phyloP scores from a whole-genome alignment of 768 basidiomycete species.

The Rhodotorula diobovata region DNA sequence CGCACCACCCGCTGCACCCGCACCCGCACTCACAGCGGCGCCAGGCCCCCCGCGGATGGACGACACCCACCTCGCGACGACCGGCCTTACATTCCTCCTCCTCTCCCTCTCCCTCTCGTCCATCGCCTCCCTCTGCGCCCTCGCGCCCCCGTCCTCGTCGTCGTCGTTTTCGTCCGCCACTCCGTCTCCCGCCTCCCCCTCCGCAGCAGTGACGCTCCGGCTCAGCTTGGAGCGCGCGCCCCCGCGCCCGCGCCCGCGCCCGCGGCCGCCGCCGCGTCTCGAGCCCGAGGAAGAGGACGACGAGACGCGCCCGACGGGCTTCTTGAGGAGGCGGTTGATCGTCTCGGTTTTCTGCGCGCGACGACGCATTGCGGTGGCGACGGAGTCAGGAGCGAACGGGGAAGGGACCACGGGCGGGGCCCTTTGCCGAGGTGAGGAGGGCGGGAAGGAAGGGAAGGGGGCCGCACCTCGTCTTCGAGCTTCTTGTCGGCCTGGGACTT shows the following conservation, averaged over 20 bases:
- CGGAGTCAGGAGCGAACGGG: too few relatives aligned
- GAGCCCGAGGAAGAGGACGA: neutral
- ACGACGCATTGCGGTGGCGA: too few relatives aligned
- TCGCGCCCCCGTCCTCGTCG: neutral
- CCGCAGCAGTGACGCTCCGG: conserved; percentile 21
- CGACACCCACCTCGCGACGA: conserved; percentile 21
- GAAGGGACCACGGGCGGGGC: too few relatives aligned
- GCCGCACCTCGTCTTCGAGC: conserved; percentile 71
- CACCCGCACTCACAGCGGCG: too few relatives aligned
- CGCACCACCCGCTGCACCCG: too few relatives aligned
- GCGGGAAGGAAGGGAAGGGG: conserved; percentile 1
- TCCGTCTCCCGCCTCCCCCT: neutral
- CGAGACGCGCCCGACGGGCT: conserved; percentile 55
- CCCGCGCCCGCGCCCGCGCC: neutral
- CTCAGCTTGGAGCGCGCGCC: conserved; percentile 19
- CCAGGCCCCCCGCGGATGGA: too few relatives aligned
- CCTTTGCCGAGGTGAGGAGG: too few relatives aligned
- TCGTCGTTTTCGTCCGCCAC: neutral
- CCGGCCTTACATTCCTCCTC: conserved; percentile 7
- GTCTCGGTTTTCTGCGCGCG: conserved; percentile 64
- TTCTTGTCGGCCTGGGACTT: conserved; percentile 76
- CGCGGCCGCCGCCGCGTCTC: neutral
- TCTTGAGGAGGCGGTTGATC: conserved; percentile 81
- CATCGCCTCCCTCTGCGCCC: neutral
- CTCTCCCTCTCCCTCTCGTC: neutral